Percentiles rank a stretch among this genome's conserved stretches.
phyloP scores from a whole-genome alignment of 2,329 filamentous ascomycete genomes.

The Neofusicoccum sp. region DNA sequence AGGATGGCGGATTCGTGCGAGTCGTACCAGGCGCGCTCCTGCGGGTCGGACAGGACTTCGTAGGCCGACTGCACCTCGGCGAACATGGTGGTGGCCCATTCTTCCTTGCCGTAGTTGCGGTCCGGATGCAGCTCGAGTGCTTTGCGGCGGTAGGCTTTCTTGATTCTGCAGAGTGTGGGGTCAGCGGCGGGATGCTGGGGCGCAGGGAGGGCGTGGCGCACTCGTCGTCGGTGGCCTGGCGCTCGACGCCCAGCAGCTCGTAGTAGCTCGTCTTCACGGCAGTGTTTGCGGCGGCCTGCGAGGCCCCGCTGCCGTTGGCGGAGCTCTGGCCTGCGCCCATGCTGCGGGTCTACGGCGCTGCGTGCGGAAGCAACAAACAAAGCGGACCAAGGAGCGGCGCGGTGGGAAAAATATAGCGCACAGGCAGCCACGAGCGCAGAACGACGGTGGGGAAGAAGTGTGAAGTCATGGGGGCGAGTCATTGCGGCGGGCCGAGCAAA shows the following conservation, averaged over 20 bases:
- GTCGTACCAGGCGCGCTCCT: conserved; percentile 98
- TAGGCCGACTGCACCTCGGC: conserved; percentile 93
- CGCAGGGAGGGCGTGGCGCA: conserved; percentile 43
- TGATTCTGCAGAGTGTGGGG: conserved; percentile 62
- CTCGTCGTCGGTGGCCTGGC: conserved; percentile 79
- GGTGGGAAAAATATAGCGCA: too few species aligned
- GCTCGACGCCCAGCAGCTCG: conserved; percentile 74
- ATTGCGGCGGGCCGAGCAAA: not conserved
- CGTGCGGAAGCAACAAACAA: not conserved
- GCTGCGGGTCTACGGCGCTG: not conserved
- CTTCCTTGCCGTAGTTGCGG: conserved; percentile 84
- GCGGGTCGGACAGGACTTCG: conserved; percentile 91
- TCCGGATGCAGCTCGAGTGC: conserved; percentile 94
- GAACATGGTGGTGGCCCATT: conserved; percentile 81
- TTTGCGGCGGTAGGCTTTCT: conserved; percentile 88
- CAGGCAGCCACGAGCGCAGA: not conserved
- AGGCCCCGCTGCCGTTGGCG: conserved; percentile 28
- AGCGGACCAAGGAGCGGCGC: not conserved
- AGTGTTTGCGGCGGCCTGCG: conserved; percentile 26
- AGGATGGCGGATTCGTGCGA: conserved; percentile 87
- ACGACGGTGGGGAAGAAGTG: not conserved
- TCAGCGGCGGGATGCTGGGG: not conserved
- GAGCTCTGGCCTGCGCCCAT: conserved; percentile 54
- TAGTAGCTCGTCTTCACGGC: conserved; percentile 77
- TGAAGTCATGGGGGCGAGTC: conserved; percentile 5